phyloP scores from a whole-genome alignment of 768 basidiomycete genomes.

The Leucosporidium creatinivorum region DNA sequence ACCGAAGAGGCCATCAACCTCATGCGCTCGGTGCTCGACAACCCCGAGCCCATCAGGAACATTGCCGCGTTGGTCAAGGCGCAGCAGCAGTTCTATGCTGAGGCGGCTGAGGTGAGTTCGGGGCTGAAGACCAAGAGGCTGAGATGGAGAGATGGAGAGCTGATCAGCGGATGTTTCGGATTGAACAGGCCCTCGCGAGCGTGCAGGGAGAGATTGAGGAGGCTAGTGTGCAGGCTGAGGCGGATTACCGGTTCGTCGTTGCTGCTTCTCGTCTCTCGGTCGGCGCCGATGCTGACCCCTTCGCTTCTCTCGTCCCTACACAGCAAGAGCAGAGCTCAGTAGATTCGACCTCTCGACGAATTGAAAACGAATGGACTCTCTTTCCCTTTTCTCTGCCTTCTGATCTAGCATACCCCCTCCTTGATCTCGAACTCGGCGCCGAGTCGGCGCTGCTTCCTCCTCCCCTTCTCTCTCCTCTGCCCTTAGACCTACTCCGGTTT shows the following conservation, averaged over 20 bases:
- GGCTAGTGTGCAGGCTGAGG: slow-evolving; percentile 83
- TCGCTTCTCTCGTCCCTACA: not conserved
- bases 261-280: not conserved
- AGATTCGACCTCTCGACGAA: too few relatives aligned
- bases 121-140: slow-evolving; percentile 1
- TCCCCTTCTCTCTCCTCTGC: too few relatives aligned
- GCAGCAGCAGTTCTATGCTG: slow-evolving; percentile 49
- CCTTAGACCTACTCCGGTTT: too few relatives aligned
- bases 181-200: not conserved
- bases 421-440: too few relatives aligned
- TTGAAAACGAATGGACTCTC: too few relatives aligned
- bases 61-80: slow-evolving; percentile 86
- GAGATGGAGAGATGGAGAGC: slow-evolving; percentile 41
- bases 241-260: slow-evolving; percentile 62
- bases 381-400: too few relatives aligned
- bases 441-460: too few relatives aligned
- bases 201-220: slow-evolving; percentile 60
- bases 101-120: slow-evolving; percentile 41
- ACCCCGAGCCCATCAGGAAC: slow-evolving; percentile 94
- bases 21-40: slow-evolving; percentile 71
- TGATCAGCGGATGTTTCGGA: slow-evolving; percentile 17
- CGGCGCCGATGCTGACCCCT: not conserved
- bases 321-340: too few relatives aligned
- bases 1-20: slow-evolving; percentile 62
- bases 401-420: too few relatives aligned